phyloP scores from a whole-genome alignment of 2,329 filamentous ascomycete genomes.

The Tothia fuscella region DNA sequence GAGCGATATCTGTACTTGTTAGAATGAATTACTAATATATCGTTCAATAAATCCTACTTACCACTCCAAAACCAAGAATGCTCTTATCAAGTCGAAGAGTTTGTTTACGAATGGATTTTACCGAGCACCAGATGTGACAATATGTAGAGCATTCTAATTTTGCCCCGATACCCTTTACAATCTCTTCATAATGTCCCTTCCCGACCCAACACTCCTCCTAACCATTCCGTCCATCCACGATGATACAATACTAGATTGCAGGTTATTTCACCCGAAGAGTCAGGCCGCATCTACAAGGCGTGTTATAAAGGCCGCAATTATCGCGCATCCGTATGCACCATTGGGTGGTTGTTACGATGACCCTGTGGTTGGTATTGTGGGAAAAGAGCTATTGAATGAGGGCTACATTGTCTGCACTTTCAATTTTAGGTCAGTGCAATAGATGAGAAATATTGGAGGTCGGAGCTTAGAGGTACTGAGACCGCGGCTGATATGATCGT shows the following conservation, averaged over 20 bases:
- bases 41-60: no score
- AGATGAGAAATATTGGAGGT: neutral
- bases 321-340: slow-evolving; percentile 86
- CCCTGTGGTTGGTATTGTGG: slow-evolving; percentile 56
- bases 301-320: slow-evolving; percentile 43
- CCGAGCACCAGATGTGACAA: no score
- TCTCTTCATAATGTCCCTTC: slow-evolving; percentile 4
- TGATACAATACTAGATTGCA: slow-evolving; percentile 61
- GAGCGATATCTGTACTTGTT: no score
- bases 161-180: no score
- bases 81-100: no score
- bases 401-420: slow-evolving; percentile 77
- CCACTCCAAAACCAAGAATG: no score
- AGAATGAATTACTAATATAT: no score
- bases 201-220: slow-evolving; percentile 41
- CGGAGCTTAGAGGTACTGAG: neutral
- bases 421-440: slow-evolving; percentile 70
- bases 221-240: slow-evolving; percentile 79
- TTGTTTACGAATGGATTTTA: no score
- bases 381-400: slow-evolving; percentile 47
- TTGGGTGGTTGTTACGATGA: slow-evolving; percentile 82
- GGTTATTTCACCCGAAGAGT: slow-evolving; percentile 54
- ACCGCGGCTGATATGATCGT: neutral
- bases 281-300: slow-evolving; percentile 13
- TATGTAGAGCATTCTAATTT: no score